Evolutionary conservation across 495 filamentous ascomycete species (phyloP).

Genomic region (Pyrenopolyporus hunteri): DNA sequence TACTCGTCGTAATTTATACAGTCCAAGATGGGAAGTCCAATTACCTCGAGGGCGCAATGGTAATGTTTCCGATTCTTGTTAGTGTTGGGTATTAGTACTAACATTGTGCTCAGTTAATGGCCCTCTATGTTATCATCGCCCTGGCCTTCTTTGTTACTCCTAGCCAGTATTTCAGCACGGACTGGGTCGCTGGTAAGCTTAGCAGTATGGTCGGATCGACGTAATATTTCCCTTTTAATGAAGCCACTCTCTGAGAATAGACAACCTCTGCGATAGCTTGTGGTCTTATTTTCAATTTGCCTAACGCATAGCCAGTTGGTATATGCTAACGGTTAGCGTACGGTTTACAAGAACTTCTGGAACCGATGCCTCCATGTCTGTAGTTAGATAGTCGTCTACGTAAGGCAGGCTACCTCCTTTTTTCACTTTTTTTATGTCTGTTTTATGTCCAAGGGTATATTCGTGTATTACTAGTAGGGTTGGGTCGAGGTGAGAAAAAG

Average conservation of each 20-base stretch:
- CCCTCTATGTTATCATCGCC: conserved; percentile 80
- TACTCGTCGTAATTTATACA: conserved; percentile 89
- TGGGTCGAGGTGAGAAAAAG: conserved; percentile 2
- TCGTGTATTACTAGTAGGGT: conserved; percentile 7
- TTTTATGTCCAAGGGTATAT: neutral
- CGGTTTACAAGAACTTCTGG: too few relatives aligned
- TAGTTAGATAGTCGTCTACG: too few relatives aligned
- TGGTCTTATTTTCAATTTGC: conserved; percentile 2
- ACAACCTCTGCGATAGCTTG: neutral
- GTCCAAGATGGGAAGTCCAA: conserved; percentile 95
- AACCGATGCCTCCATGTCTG: too few relatives aligned
- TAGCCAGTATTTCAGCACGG: conserved; percentile 55
- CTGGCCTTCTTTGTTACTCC: conserved; percentile 91
- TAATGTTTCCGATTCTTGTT: conserved; percentile 48
- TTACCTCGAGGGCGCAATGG: conserved; percentile 93
- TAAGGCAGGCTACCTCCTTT: too few relatives aligned
- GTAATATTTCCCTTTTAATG: conserved; percentile 9
- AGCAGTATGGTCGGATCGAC: conserved; percentile 17
- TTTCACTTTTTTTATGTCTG: too few relatives aligned
- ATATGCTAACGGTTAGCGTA: neutral
- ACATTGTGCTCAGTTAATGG: conserved; percentile 50
- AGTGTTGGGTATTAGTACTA: conserved; percentile 3
- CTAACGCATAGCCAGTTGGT: too few relatives aligned
- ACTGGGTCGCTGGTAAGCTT: conserved; percentile 15
- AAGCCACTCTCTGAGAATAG: conserved; percentile 5